Evolutionary conservation across 2,329 filamentous ascomycete species (phyloP).

Genomic region (Knufia fluminis): DNA sequence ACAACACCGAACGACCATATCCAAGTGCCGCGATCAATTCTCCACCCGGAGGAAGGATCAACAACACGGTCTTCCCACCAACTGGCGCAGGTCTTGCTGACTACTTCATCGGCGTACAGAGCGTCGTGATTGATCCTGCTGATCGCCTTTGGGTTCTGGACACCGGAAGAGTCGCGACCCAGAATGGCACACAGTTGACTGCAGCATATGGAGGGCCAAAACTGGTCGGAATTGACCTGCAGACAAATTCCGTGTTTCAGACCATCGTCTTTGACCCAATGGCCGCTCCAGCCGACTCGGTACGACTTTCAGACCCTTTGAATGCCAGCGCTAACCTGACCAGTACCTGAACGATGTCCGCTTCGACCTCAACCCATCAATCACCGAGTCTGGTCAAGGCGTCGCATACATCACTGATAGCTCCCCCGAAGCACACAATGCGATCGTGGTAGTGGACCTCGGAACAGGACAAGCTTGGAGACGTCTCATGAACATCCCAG

Average conservation of each 20-base stretch:
- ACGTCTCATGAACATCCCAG: constrained; percentile 36
- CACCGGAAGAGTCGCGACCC: constrained; percentile 39
- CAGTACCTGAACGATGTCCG: constrained; percentile 46
- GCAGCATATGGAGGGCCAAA: constrained; percentile 43
- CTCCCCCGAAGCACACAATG: constrained; percentile 40
- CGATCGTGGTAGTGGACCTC: constrained; percentile 43
- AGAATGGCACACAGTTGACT: constrained; percentile 36
- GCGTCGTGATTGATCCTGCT: constrained; percentile 41
- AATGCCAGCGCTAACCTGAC: background rate
- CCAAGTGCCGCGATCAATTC: constrained; percentile 38
- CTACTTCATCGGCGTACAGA: constrained; percentile 44
- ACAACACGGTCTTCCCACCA: constrained; percentile 40
- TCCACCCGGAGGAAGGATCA: constrained; percentile 43
- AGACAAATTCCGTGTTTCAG: constrained; percentile 37
- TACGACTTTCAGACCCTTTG: background rate
- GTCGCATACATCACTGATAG: constrained; percentile 48
- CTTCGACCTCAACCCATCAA: constrained; percentile 41
- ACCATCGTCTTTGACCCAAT: constrained; percentile 43
- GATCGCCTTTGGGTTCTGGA: constrained; percentile 48
- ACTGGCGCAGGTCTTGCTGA: constrained; percentile 39
- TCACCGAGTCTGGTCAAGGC: constrained; percentile 32
- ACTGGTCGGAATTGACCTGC: constrained; percentile 40
- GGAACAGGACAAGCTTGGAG: constrained; percentile 42
- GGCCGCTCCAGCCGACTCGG: constrained; percentile 38
- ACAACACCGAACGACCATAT: constrained; percentile 37